Evolutionary conservation across 305 asterid genomes (phyloP).

Genomic region (Fraxinus latifolia): DNA sequence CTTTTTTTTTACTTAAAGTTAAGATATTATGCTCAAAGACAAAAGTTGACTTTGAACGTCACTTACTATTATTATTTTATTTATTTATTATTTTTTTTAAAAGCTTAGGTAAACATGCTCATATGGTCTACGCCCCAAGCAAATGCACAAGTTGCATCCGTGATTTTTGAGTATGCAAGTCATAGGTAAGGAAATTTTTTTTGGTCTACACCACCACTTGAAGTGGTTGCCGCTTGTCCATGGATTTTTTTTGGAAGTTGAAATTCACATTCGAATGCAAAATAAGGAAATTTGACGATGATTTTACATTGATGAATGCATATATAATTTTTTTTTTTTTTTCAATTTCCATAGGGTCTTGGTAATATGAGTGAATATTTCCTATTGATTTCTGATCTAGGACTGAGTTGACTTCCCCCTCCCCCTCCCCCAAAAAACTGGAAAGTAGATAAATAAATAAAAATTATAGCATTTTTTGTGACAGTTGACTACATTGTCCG

Average conservation of each 20-base stretch:
- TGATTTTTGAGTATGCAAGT: neutral
- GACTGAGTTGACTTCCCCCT: neutral
- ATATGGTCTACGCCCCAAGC: neutral
- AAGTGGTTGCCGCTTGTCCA: neutral
- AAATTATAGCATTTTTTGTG: neutral
- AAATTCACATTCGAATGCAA: neutral
- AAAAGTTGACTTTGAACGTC: neutral
- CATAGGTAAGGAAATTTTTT: too few relatives aligned
- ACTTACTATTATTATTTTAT: neutral
- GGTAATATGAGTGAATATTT: neutral
- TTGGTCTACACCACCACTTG: neutral
- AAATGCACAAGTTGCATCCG: neutral
- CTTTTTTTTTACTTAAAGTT: neutral
- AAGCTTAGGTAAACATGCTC: neutral
- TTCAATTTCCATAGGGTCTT: neutral
- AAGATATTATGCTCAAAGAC: neutral
- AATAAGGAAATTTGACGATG: neutral
- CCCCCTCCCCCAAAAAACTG: neutral
- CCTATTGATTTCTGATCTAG: neutral
- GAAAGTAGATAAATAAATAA: neutral
- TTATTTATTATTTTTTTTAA: too few relatives aligned
- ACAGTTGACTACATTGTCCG: conserved; percentile 31
- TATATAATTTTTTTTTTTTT: neutral
- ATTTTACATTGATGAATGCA: neutral
- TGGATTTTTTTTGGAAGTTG: neutral